Evolutionary conservation across 83 land plant species (phyloP).

Genomic region (Picea abies): DNA sequence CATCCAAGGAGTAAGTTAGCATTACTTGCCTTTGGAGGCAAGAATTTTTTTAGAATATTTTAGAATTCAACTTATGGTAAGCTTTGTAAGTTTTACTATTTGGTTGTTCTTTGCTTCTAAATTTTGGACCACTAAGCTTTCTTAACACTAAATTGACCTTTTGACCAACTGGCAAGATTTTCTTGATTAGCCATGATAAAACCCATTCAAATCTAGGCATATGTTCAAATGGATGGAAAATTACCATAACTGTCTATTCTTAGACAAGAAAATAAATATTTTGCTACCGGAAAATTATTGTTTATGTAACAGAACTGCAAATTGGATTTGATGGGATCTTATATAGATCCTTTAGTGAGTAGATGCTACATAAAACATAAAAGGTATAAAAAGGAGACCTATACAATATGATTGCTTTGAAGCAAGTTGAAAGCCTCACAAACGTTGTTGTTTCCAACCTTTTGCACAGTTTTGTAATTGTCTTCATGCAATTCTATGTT

Average conservation of each 20-base stretch:
- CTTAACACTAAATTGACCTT: no score
- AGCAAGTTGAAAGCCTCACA: constrained; percentile 36
- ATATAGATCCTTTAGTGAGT: no score
- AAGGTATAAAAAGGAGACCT: constrained; percentile 22
- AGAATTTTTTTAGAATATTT: background rate
- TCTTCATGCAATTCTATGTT: constrained; percentile 10
- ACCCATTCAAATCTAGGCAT: background rate
- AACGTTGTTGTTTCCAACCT: constrained; percentile 13
- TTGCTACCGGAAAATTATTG: background rate
- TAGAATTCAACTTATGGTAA: background rate
- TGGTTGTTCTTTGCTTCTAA: no score
- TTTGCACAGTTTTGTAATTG: constrained; percentile 3
- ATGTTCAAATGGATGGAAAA: background rate
- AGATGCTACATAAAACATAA: background rate
- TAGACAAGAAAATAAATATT: background rate
- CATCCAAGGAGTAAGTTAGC: constrained; percentile 89
- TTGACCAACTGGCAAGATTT: no score
- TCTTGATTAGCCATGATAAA: no score
- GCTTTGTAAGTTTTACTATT: background rate
- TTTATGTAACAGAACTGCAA: background rate
- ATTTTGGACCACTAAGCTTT: no score
- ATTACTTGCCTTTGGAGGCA: constrained; percentile 47
- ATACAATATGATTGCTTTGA: constrained; percentile 28
- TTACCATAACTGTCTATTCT: background rate
- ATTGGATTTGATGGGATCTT: background rate